A percentile compares a stretch with the other conserved stretches of the same genome.
Evolutionary conservation across 1,284 basidiomycete species (phyloP).

Genomic region (Ustilago shanxiensis): DNA sequence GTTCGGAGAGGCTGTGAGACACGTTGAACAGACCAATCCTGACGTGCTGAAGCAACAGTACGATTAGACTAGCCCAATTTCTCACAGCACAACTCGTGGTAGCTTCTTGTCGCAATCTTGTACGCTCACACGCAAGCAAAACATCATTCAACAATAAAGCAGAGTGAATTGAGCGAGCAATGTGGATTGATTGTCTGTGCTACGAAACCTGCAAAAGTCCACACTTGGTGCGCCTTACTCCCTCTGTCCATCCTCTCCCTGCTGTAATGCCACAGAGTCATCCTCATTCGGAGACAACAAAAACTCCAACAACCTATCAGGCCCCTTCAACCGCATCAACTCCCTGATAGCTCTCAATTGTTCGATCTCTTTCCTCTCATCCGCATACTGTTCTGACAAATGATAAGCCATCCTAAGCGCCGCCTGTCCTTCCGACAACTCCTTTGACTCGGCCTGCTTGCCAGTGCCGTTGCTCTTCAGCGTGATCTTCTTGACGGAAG

Average conservation of each 20-base stretch:
- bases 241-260: not conserved
- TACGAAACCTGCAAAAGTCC: too few species aligned
- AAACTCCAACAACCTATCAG: constrained; percentile 41
- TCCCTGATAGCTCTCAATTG: constrained; percentile 58
- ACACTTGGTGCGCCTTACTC: too few species aligned
- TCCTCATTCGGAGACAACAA: constrained; percentile 37
- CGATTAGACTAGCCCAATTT: not conserved
- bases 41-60: constrained; percentile 30
- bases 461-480: constrained; percentile 18
- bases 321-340: constrained; percentile 49
- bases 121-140: too few species aligned
- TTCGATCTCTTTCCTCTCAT: constrained; percentile 49
- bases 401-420: constrained; percentile 32
- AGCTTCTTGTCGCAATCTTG: too few species aligned
- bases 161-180: not conserved
- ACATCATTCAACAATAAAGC: not conserved
- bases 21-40: constrained; percentile 52
- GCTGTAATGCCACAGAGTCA: not conserved
- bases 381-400: constrained; percentile 29
- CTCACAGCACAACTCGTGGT: too few species aligned
- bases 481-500: constrained; percentile 16
- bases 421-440: not conserved
- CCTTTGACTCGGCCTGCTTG: not conserved
- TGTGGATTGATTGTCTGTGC: not conserved
- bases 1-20: constrained; percentile 52